phyloP scores from a whole-genome alignment of 2,329 filamentous ascomycete species.

The Diaporthe velutina region DNA sequence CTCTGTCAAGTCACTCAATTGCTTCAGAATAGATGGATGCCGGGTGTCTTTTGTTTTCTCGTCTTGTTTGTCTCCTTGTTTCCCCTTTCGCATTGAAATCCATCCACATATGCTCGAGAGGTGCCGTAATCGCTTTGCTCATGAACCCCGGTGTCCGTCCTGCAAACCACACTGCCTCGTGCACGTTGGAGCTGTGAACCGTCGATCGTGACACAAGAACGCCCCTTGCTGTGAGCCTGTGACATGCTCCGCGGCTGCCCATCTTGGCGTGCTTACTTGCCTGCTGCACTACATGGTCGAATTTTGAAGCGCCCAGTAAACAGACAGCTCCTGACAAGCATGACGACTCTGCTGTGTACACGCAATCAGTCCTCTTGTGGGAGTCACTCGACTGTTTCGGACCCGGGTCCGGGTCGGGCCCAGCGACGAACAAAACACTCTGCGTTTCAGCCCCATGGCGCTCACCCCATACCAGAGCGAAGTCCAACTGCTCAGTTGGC shows the following conservation, averaged over 20 bases:
- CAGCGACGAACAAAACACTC: slow-evolving; percentile 25
- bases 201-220: neutral
- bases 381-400: slow-evolving; percentile 21
- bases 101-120: neutral
- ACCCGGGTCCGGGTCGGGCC: neutral
- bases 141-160: neutral
- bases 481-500: neutral
- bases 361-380: neutral
- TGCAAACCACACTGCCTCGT: neutral
- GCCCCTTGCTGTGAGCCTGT: slow-evolving; percentile 7
- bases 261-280: slow-evolving; percentile 9
- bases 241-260: neutral
- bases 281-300: neutral
- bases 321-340: neutral
- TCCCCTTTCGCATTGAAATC: neutral
- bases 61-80: neutral
- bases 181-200: neutral
- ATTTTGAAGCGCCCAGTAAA: neutral
- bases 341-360: slow-evolving; percentile 6
- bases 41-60: too few relatives aligned
- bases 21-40: neutral
- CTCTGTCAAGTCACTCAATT: neutral
- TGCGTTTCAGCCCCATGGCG: slow-evolving; percentile 3
- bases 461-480: neutral
- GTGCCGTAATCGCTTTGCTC: neutral